phyloP scores from a whole-genome alignment of 2,329 filamentous ascomycete species.

The Aspergillus sp. region DNA sequence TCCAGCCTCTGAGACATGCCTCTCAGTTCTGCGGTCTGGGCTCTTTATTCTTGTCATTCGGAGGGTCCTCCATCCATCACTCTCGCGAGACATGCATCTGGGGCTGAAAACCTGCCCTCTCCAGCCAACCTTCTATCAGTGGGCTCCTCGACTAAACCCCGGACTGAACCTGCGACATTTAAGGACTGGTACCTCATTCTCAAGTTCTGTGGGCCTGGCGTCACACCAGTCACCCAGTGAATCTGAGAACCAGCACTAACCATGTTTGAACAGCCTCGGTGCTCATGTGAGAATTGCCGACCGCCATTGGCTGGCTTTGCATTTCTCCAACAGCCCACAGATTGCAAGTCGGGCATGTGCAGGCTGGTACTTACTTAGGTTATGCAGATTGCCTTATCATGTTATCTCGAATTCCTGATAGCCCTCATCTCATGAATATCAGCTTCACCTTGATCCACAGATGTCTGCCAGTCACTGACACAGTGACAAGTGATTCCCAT shows the following conservation, averaged over 20 bases:
- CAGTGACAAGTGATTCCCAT: too few species aligned
- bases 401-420: too few species aligned
- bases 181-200: background rate
- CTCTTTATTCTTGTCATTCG: background rate
- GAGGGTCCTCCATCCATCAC: too few species aligned
- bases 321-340: background rate
- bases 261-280: background rate
- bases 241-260: background rate
- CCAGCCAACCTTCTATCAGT: background rate
- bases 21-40: background rate
- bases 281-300: slow-evolving; percentile 6
- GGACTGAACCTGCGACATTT: too few species aligned
- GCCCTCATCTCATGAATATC: background rate
- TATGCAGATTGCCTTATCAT: too few species aligned
- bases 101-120: background rate
- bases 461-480: background rate
- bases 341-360: too few species aligned
- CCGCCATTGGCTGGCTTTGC: background rate
- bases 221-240: background rate
- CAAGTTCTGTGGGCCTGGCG: background rate
- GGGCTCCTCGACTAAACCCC: too few species aligned
- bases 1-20: background rate
- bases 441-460: background rate
- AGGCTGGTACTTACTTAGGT: too few species aligned
- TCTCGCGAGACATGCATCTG: background rate